phyloP scores from a whole-genome alignment of 208 protist species.

The Trypanosoma lewisi region DNA sequence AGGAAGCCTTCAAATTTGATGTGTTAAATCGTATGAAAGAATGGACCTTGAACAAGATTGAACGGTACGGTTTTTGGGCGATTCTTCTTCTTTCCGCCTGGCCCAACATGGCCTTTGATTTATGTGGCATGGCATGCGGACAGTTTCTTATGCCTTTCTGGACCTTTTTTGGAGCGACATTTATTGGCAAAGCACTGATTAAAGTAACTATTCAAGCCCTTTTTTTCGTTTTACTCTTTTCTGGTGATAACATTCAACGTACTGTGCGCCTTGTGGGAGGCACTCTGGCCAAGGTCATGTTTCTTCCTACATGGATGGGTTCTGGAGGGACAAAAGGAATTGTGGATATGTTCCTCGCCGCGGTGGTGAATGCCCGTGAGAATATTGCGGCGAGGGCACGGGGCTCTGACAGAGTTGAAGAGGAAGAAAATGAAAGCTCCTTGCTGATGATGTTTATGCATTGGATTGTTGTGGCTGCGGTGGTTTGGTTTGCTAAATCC shows the following conservation, averaged over 20 bases:
- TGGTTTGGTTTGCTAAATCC: slow-evolving; percentile 83
- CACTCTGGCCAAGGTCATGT: slow-evolving; percentile 31
- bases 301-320: slow-evolving; percentile 18
- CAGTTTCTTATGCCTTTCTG: slow-evolving; percentile 96
- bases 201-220: slow-evolving; percentile 89
- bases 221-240: slow-evolving; percentile 89
- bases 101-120: slow-evolving; percentile 97
- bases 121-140: slow-evolving; percentile 96
- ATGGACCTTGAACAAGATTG: slow-evolving; percentile 77
- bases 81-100: slow-evolving; percentile 93
- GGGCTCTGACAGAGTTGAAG: slow-evolving; percentile 8
- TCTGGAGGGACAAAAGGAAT: slow-evolving; percentile 23
- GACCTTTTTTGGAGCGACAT: slow-evolving; percentile 95
- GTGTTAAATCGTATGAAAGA: slow-evolving; percentile 76
- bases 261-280: slow-evolving; percentile 39
- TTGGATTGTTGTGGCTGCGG: slow-evolving; percentile 55
- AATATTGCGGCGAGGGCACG: slow-evolving; percentile 64
- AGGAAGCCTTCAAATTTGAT: slow-evolving; percentile 42
- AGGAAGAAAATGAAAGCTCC: slow-evolving; percentile 29
- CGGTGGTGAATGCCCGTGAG: slow-evolving; percentile 57
- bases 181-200: slow-evolving; percentile 95
- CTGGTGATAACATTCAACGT: slow-evolving; percentile 75
- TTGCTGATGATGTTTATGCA: slow-evolving; percentile 48
- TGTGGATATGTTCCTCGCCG: slow-evolving; percentile 38
- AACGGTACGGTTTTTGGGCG: slow-evolving; percentile 92